phyloP scores from a whole-genome alignment of 768 basidiomycete species.

The Naganishia vishniacii region DNA sequence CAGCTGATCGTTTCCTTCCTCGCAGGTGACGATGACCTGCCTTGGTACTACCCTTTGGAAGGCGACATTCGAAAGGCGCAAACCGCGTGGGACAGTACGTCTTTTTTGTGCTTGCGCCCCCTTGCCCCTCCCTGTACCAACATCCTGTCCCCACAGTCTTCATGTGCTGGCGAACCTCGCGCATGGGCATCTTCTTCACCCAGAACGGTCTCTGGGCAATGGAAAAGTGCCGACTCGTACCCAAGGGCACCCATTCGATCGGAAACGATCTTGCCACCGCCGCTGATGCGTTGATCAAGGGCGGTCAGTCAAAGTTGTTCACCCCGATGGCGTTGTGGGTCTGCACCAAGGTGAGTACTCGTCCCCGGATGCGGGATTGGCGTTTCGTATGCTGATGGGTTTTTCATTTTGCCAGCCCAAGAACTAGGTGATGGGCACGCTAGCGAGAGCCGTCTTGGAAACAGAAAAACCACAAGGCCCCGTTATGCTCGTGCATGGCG shows the following conservation, averaged over 20 bases:
- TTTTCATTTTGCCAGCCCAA: background rate
- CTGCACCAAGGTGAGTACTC: constrained; percentile 33
- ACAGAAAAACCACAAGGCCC: background rate
- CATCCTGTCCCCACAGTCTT: constrained; percentile 35
- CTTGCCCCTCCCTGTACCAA: background rate
- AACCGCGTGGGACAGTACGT: constrained; percentile 72
- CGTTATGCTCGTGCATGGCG: background rate
- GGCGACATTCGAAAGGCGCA: constrained; percentile 89
- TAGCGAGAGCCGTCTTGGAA: no score
- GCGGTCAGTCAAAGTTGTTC: constrained; percentile 69
- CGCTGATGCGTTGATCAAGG: constrained; percentile 68
- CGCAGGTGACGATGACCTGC: constrained; percentile 46
- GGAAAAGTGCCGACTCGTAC: constrained; percentile 72
- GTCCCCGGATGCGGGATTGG: background rate
- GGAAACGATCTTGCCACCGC: constrained; percentile 82
- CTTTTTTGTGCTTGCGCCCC: no score
- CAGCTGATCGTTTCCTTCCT: background rate
- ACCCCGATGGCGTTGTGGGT: constrained; percentile 48
- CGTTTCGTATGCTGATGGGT: background rate
- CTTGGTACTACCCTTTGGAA: constrained; percentile 97
- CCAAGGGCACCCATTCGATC: constrained; percentile 87
- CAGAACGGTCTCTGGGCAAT: constrained; percentile 70
- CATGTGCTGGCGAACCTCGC: constrained; percentile 71
- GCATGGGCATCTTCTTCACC: constrained; percentile 74
- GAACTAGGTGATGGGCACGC: constrained; percentile 17